Evolutionary conservation across 2,329 filamentous ascomycete genomes (phyloP).

Genomic region (Claviceps sp.): DNA sequence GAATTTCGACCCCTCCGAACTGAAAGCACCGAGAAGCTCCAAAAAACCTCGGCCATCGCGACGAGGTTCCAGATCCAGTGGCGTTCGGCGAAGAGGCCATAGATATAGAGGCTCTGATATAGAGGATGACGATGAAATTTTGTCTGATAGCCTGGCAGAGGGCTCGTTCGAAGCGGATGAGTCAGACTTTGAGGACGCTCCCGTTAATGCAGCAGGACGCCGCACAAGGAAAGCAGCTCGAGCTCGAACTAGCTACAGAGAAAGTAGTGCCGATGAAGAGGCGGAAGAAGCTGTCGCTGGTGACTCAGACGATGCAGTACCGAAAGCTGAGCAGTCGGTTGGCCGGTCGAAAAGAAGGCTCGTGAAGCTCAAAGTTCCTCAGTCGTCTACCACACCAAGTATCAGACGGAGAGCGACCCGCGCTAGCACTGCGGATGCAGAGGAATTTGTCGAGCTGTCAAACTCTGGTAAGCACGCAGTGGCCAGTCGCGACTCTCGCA

Average conservation of each 20-base stretch:
- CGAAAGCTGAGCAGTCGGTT: constrained; percentile 14
- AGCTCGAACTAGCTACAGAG: constrained; percentile 32
- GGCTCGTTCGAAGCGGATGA: constrained; percentile 33
- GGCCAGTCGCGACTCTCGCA: constrained; percentile 35
- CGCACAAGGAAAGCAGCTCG: constrained; percentile 34
- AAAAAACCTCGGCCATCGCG: constrained; percentile 29
- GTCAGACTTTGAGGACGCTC: constrained; percentile 24
- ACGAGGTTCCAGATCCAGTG: constrained; percentile 16
- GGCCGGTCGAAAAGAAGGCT: constrained; percentile 22
- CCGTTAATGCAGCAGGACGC: constrained; percentile 34
- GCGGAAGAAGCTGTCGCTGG: constrained; percentile 17
- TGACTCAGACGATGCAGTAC: constrained; percentile 14
- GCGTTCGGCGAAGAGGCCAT: constrained; percentile 20
- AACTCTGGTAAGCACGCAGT: constrained; percentile 46
- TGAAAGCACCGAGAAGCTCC: constrained; percentile 26
- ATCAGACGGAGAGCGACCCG: constrained; percentile 35
- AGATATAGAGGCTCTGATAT: constrained; percentile 49
- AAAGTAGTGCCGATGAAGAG: constrained; percentile 30
- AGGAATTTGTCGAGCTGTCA: constrained; percentile 43
- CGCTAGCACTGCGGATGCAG: constrained; percentile 40
- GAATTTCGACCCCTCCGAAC: constrained; percentile 46
- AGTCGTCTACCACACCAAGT: constrained; percentile 12
- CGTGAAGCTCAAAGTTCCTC: constrained; percentile 32
- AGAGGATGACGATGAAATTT: constrained; percentile 44
- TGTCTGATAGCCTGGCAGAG: constrained; percentile 39